Conservation (phyloP, 2,329 filamentous ascomycete species). For the Metarhizium sp. region DNA sequence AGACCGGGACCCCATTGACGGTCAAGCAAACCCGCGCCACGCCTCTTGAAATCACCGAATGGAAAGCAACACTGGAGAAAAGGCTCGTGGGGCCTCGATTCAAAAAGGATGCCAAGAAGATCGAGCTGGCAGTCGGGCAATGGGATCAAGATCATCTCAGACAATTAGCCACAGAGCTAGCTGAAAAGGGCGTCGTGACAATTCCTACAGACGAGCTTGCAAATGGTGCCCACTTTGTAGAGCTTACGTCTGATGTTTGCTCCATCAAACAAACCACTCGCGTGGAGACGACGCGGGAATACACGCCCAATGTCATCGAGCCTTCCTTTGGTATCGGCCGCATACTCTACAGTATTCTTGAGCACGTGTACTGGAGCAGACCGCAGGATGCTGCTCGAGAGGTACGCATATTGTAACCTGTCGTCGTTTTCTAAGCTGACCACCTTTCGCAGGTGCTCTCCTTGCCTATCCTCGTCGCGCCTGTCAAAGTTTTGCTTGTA, state of each 20-base stretch:
- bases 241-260: slow-evolving; percentile 58
- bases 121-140: slow-evolving; percentile 51
- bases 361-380: slow-evolving; percentile 13
- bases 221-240: slow-evolving; percentile 18
- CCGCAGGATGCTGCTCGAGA: slow-evolving; percentile 20
- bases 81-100: slow-evolving; percentile 60
- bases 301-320: slow-evolving; percentile 85
- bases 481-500: slow-evolving; percentile 87
- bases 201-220: slow-evolving; percentile 7
- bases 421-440: slow-evolving; percentile 25
- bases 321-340: slow-evolving; percentile 89
- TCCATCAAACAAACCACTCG: slow-evolving; percentile 31
- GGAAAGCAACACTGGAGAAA: slow-evolving; percentile 54
- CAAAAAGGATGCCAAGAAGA: slow-evolving; percentile 56
- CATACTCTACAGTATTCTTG: slow-evolving; percentile 72
- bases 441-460: slow-evolving; percentile 26
- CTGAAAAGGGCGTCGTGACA: slow-evolving; percentile 5
- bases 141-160: slow-evolving; percentile 53
- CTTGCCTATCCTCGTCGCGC: slow-evolving; percentile 54
- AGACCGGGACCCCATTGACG: slow-evolving; percentile 50
- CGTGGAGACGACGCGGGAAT: slow-evolving; percentile 68
- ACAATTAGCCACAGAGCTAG: slow-evolving; percentile 31
- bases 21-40: slow-evolving; percentile 49
- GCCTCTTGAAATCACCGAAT: slow-evolving; percentile 53
- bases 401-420: slow-evolving; percentile 81